Evolutionary conservation across 495 filamentous ascomycete species (phyloP), one percentile per base, ranked within the genome.

Genomic region (Aspergillus bridgeri): DNA sequence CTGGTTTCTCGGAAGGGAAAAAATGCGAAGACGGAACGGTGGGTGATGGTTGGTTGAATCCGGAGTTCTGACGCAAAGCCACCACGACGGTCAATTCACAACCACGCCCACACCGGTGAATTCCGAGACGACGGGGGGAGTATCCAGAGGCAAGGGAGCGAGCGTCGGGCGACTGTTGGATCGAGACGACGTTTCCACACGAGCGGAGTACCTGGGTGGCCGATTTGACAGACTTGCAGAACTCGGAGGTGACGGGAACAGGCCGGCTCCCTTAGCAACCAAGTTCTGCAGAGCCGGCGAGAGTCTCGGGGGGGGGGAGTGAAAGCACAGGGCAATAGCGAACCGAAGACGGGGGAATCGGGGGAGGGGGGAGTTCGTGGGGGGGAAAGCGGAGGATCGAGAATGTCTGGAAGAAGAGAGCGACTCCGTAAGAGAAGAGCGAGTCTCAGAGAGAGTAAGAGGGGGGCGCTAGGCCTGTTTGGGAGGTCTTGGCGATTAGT

Each of bases 221-320:
- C 60, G 63, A 38, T 62, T 65, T 60, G 48, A 42, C 54, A 65
- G 67, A 65, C 63, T 65, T 61, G 69, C 58, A 71, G 67, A 70
- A 69, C 65, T 70, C 67, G 67, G 71, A 69, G 69, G 58, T 47
- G 57, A 53, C 51, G 33, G 59, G 51, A 57, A 57, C 57, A 56
- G 50, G 42, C 46, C 52, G 58, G 59, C 55, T 49, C 53, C 52
- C 19, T 24, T 15, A 15, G 29, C 51, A 59, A 57, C 45, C 54
- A 51, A 61, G 64, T 61, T 53, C 64, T 60, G 59, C 59, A 62
- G 50, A 56, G 51, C 59, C 59, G 15, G 48, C 45, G 17, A 43
- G 56, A 57, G 23, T 25, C 15, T 44, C 43, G 53, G 27, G 42
- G 11, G 53, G 15, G 23, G 53, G 27, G 42, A 5, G 53, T 17